Base-by-base conservation (phyloP, 306 rosid genomes). In the Heteromeles arbutifolia region DNA sequence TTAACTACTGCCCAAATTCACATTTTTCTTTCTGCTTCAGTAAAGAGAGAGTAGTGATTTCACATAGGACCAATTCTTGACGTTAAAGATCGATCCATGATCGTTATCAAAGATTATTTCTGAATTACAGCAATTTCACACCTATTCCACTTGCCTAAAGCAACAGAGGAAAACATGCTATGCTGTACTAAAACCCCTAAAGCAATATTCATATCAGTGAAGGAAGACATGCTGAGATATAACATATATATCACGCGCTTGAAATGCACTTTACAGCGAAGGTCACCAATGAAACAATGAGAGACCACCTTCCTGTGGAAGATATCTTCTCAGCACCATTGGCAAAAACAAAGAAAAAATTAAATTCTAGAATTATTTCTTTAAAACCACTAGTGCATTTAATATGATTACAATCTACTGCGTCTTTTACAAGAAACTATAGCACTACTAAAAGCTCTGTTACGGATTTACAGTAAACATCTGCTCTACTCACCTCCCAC, bases 241-340 rank as follows among this genome's bases (percentile, higher is more conserved):
- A 2, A 31, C 2, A 28, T 29, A 5, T 32, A 32, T 13, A 4
- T 45, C 37, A 34, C 8, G 43, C 61, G 31, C 48, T 6, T 44
- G 10, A 15, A 26, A 61, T 41, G 43, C 5, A 18, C 19, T 14
- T n/a, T 66, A 41, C 48, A 61, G 52, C 14, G 65, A 54, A 53
- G 3, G n/a, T 53, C 15, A 6, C 34, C 8, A 24, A 26, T 61
- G 67, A 17, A 28, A 70, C 59, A 26, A 31, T 28, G 50, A 41
- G 57, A 77, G 29, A 73, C 44, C 77, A 69, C 68, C 76, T 22
- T 6, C 44, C 31, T 65, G 78, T 77, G 53, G 73, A 39, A 21
- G 54, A 58, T 34, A 74, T 76, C 61, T 48, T 69, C 34, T 37
- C 69, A 28, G 63, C 31, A 19, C 66, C 34, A 50, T 41, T 21